Base-by-base conservation (phyloP, 345 rosid genomes). In the Heritiera fomes region DNA sequence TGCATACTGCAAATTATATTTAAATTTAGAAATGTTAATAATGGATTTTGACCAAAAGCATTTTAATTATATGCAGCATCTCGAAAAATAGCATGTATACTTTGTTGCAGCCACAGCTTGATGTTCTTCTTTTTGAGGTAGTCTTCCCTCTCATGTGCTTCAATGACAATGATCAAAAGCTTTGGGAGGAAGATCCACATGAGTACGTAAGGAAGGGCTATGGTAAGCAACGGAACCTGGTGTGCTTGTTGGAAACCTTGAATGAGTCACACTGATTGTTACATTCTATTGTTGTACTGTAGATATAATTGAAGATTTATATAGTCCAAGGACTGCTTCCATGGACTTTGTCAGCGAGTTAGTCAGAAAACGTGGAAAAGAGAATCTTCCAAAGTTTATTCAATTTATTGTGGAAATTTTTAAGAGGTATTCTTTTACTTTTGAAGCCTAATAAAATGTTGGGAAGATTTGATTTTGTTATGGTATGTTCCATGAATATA, bases 171-270 rank as follows among this genome's bases (percentile, higher is more conserved):
- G 99, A 97, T 88, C 98, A 97, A 87, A 89, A 91, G 84, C 99
- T 97, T 79, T 97, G 99, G 99, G 99, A 93, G 73, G 99, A 97
- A 87, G 99, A 97, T 78, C 97, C 99, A 12, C 98, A 97, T 80
- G 99, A 97, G 86, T 97, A 97, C 84, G 99, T 97, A 81, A 92
- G 99, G 88, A 97, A 97, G 86, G 99, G 99, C 49, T 97, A 97
- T 87, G 97, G 99, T 97, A 86, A 89, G 98, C 86, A 34, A 79
- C 53, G 17, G 13, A 76, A 73, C 47, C 12, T 47, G 49, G 8
- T 18, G 30, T 32, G 41, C 18, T 73, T 75, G 58, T 59, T 66
- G 76, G 18, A 45, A 52, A n/a, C 75, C 18, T 68, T 4, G 34
- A 34, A 66, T 62, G 61, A 17, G 67, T 71, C 40, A 46, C n/a